Percentiles rank a stretch among this genome's conserved stretches.
phyloP scores from a whole-genome alignment of 768 basidiomycete genomes.

The Floccularia luteovirens region DNA sequence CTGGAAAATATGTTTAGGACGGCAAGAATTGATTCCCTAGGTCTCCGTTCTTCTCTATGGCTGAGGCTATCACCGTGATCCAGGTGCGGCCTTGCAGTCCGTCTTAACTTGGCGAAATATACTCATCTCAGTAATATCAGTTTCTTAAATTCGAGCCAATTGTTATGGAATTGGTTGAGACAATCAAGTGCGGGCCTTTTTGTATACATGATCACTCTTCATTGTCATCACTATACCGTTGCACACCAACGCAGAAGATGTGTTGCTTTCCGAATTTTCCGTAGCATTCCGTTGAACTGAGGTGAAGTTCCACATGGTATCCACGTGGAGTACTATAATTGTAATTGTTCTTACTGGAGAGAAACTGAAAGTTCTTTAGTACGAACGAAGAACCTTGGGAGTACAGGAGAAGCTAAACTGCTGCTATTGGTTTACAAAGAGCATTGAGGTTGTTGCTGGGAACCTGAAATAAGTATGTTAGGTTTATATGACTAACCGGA shows the following conservation, averaged over 20 bases:
- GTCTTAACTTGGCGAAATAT: no score
- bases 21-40: no score
- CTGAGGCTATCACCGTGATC: no score
- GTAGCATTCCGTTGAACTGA: conserved; percentile 12
- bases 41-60: no score
- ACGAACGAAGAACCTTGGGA: background rate
- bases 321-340: conserved; percentile 21
- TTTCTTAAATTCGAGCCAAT: no score
- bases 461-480: conserved; percentile 7
- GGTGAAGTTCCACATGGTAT: conserved; percentile 25
- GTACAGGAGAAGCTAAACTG: background rate
- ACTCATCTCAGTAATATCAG: no score
- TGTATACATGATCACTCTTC: no score
- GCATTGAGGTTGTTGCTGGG: conserved; percentile 6
- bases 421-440: background rate
- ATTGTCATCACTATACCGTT: no score
- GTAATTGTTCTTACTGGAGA: background rate
- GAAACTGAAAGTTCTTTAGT: background rate
- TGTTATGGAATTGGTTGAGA: no score
- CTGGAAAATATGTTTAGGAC: no score
- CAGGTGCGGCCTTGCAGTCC: no score
- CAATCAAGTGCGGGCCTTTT: no score
- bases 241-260: conserved; percentile 8
- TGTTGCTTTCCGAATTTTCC: conserved; percentile 15
- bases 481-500: conserved; percentile 24